phyloP scores from a whole-genome alignment of 208 protist species.

The Polymyxa betae region DNA sequence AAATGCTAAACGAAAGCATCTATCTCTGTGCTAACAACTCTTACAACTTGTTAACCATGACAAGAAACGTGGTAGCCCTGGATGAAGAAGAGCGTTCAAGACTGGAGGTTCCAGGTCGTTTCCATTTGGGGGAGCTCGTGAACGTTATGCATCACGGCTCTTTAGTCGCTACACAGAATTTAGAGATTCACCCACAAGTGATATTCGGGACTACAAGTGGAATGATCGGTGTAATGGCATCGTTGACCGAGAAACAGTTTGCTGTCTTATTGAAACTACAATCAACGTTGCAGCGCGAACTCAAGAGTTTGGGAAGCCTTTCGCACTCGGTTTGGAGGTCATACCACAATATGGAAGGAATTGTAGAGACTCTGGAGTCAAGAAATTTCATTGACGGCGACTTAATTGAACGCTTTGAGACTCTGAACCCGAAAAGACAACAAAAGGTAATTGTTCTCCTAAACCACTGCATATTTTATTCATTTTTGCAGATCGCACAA shows the following conservation, averaged over 20 bases:
- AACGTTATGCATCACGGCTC: conserved; percentile 72
- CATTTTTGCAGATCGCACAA: background rate
- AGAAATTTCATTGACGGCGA: conserved; percentile 79
- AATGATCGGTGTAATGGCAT: conserved; percentile 74
- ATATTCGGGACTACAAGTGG: conserved; percentile 74
- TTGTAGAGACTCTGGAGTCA: background rate
- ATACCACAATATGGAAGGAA: conserved; percentile 68
- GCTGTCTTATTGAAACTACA: conserved; percentile 62
- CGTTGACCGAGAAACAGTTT: conserved; percentile 64
- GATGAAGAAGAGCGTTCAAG: conserved; percentile 73
- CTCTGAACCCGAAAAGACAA: conserved; percentile 59
- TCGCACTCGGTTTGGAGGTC: conserved; percentile 72
- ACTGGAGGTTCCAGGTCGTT: conserved; percentile 72
- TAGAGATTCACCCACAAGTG: conserved; percentile 60
- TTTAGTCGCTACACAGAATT: conserved; percentile 63
- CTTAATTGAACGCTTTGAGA: conserved; percentile 77
- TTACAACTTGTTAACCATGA: conserved; percentile 73
- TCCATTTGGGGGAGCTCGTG: conserved; percentile 75
- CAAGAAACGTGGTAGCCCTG: conserved; percentile 70
- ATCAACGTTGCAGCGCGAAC: background rate
- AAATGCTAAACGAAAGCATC: conserved; percentile 70
- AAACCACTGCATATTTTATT: background rate
- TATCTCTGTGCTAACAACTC: conserved; percentile 74
- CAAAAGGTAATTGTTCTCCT: background rate
- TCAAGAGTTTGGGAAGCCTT: conserved; percentile 76